Conservation (phyloP, 495 filamentous ascomycete genomes). For the Clohesyomyces aquaticus region DNA sequence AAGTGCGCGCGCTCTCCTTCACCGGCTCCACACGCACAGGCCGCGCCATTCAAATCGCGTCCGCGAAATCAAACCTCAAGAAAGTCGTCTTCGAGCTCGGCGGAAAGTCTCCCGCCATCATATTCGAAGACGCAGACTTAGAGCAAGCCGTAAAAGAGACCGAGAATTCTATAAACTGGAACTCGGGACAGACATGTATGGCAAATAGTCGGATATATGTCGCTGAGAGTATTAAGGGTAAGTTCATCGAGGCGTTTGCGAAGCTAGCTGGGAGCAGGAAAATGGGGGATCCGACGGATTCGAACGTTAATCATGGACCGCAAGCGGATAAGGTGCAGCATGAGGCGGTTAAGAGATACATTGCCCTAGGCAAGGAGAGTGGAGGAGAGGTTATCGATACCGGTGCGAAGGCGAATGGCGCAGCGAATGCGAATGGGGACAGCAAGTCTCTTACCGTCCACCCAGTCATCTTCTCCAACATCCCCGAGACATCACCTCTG, state of each 20-base stretch:
- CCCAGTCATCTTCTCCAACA: slow-evolving; percentile 73
- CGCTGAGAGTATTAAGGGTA: slow-evolving; percentile 60
- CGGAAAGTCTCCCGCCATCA: slow-evolving; percentile 72
- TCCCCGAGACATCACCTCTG: slow-evolving; percentile 69
- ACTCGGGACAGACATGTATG: slow-evolving; percentile 79
- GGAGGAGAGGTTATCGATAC: slow-evolving; percentile 46
- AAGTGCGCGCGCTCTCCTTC: slow-evolving; percentile 77
- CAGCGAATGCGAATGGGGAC: slow-evolving; percentile 46
- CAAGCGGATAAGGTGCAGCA: slow-evolving; percentile 68
- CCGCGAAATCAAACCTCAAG: slow-evolving; percentile 70
- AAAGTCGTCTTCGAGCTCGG: slow-evolving; percentile 83
- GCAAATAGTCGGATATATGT: slow-evolving; percentile 80
- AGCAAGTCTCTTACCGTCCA: slow-evolving; percentile 61
- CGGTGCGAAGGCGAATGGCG: slow-evolving; percentile 45
- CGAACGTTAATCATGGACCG: slow-evolving; percentile 73
- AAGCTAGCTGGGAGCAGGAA: slow-evolving; percentile 68
- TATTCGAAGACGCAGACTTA: slow-evolving; percentile 70
- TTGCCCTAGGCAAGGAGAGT: slow-evolving; percentile 65
- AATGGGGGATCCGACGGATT: slow-evolving; percentile 66
- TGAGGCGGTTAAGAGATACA: slow-evolving; percentile 68
- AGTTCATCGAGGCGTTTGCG: slow-evolving; percentile 64
- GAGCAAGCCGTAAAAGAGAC: slow-evolving; percentile 73
- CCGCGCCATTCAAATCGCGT: slow-evolving; percentile 70
- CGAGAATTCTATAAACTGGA: slow-evolving; percentile 86
- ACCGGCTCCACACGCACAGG: slow-evolving; percentile 78